Evolutionary conservation across 2,329 filamentous ascomycete species (phyloP).

Genomic region (Hypoxylon sp.): DNA sequence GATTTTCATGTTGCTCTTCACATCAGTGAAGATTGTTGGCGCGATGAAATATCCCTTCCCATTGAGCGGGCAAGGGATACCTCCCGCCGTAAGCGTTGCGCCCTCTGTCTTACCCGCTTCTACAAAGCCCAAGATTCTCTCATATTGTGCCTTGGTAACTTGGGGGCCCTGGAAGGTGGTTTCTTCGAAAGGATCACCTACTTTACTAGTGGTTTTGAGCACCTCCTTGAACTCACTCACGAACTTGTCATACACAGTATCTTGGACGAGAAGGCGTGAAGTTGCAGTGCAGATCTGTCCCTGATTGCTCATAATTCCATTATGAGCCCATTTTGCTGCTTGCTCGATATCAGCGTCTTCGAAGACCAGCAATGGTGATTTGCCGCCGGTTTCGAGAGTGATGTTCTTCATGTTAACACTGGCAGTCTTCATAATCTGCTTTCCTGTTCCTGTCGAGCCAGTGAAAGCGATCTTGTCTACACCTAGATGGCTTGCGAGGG

Average conservation of each 20-base stretch:
- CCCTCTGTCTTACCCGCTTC: slow-evolving; percentile 78
- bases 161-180: slow-evolving; percentile 82
- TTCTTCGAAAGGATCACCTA: slow-evolving; percentile 80
- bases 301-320: slow-evolving; percentile 71
- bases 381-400: slow-evolving; percentile 77
- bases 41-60: slow-evolving; percentile 64
- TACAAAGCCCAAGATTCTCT: slow-evolving; percentile 78
- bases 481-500: slow-evolving; percentile 76
- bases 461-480: slow-evolving; percentile 87
- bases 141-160: slow-evolving; percentile 78
- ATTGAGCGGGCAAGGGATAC: slow-evolving; percentile 58
- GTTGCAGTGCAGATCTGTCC: slow-evolving; percentile 78
- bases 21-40: slow-evolving; percentile 63
- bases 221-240: slow-evolving; percentile 72
- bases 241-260: slow-evolving; percentile 74
- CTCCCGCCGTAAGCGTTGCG: slow-evolving; percentile 76
- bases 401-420: slow-evolving; percentile 76
- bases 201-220: slow-evolving; percentile 71
- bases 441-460: slow-evolving; percentile 79
- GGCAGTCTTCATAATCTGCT: slow-evolving; percentile 82
- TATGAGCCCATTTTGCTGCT: slow-evolving; percentile 72
- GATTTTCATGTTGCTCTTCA: slow-evolving; percentile 60
- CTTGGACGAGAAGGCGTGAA: slow-evolving; percentile 75
- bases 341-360: slow-evolving; percentile 76
- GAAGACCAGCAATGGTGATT: slow-evolving; percentile 76